Conservation (phyloP, 257 asterid genomes). For the Scutellaria galericulata region DNA sequence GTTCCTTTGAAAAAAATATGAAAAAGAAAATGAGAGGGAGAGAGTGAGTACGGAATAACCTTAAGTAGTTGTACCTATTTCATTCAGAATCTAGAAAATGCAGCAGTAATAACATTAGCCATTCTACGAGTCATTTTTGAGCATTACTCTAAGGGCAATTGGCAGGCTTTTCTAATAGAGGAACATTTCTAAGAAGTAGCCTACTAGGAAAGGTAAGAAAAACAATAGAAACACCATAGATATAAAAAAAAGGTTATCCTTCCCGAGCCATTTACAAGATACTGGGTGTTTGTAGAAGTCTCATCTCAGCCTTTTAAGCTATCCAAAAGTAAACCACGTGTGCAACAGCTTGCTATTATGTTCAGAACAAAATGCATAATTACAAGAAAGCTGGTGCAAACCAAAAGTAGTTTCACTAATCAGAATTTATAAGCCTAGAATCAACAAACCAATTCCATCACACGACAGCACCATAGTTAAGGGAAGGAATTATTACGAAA, state of each 20-base stretch:
- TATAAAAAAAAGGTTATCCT: not conserved
- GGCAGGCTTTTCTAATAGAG: not conserved
- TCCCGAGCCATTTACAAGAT: not conserved
- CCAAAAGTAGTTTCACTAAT: not conserved
- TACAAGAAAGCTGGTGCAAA: constrained; percentile 10
- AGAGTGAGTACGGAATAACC: not conserved
- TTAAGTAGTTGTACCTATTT: not conserved
- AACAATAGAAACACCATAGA: not conserved
- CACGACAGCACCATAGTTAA: not conserved
- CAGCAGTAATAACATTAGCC: not conserved
- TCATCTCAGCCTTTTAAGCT: not conserved
- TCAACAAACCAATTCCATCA: constrained; percentile 5
- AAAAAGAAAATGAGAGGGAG: not conserved
- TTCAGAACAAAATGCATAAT: constrained; percentile 4
- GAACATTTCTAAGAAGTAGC: not conserved
- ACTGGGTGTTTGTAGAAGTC: not conserved
- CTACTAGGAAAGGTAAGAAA: not conserved
- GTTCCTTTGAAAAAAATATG: not conserved
- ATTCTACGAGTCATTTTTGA: not conserved
- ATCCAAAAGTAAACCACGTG: not conserved
- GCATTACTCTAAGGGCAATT: not conserved
- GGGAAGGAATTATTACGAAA: not conserved
- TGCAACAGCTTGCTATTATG: not conserved
- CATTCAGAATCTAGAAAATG: not conserved
- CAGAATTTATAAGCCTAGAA: not conserved